Base-by-base conservation (phyloP, 1,284 basidiomycete genomes). In the Papiliotrema flavescens region DNA sequence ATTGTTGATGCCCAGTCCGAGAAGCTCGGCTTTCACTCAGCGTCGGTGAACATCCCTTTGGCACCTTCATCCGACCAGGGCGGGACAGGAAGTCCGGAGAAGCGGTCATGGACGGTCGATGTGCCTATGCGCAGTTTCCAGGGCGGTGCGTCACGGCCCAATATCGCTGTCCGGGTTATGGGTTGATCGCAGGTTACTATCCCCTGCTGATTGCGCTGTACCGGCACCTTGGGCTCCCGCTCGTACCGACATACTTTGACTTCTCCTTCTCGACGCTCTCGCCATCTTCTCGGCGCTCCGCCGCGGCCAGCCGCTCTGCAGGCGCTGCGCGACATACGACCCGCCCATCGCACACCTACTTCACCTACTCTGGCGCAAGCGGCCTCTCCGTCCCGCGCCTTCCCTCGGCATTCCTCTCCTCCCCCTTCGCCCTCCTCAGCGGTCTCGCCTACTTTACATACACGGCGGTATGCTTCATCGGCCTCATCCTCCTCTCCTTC, bases 101-200 rank as follows among this genome's bases (percentile, higher is more conserved):
- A 5, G 17, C 39, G 80, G 79, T 77, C 32, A 82, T 69, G 70
- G 65, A 53, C 61, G 44, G 79, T 89, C 5, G 86, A 89, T 65
- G 86, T 88, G 0, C 87, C 87, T 1, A 89, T 89, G 87, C 77
- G 87, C 22, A 85, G 84, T 1, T 88, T 88, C 68, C 86, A 88
- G 79, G 85, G 85, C 76, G 85, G 85, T 83, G 52, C 37, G 79
- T 67, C 22, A 28, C 47, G 20, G 37, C 9, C 17, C 45, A 26
- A 15, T 32, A 46, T 53, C 35, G 17, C 5, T n/a, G 2, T 9
- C 14, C 13, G 1, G 23, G 35, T 47, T 39, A 54, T 20, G 17
- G 23, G 43, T 23, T 15, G 47, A 19, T 22, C 45, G 13, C 59
- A 87, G 86, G 87, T 0, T 88, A 88, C 69, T 88, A 89, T 67